These are phyloP conservation scores for Boletus vermiculosoides DNA, from an alignment of 768 basidiomycete species.

Conservation along the genomic window DNA sequence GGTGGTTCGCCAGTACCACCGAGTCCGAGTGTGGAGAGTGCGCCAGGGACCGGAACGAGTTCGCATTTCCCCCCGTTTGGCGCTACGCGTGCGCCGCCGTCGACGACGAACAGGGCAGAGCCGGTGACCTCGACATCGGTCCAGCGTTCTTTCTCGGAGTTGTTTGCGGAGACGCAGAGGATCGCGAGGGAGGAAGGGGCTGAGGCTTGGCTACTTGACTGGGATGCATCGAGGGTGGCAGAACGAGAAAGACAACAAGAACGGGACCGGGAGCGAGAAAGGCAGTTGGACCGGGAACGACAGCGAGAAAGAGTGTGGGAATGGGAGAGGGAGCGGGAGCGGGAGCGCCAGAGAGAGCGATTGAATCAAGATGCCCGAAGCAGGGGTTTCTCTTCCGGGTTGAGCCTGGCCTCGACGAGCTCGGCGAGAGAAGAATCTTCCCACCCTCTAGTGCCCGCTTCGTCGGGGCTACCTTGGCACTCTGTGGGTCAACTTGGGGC, in stretches of 20 bases:
- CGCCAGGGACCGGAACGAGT: slow-evolving; percentile 5
- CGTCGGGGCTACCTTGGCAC: slow-evolving; percentile 3
- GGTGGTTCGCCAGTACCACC: slow-evolving; percentile 12
- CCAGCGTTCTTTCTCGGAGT: slow-evolving; percentile 24
- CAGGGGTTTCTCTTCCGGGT: slow-evolving; percentile 14
- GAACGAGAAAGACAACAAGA: slow-evolving; percentile 14
- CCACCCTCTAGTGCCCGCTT: not conserved
- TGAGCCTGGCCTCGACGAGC: slow-evolving; percentile 14
- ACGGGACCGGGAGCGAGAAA: slow-evolving; percentile 7
- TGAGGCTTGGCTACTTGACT: slow-evolving; percentile 17
- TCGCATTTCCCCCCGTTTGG: slow-evolving; percentile 10
- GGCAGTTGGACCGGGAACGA: slow-evolving; percentile 14
- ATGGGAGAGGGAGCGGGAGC: slow-evolving; percentile 23
- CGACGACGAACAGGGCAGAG: slow-evolving; percentile 11
- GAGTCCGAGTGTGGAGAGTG: slow-evolving; percentile 17
- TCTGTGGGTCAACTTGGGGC: slow-evolving; percentile 8
- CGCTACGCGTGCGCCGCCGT: not conserved
- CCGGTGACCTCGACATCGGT: slow-evolving; percentile 3
- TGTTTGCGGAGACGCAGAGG: slow-evolving; percentile 20
- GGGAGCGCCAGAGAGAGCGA: slow-evolving; percentile 18
- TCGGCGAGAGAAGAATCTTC: slow-evolving; percentile 18
- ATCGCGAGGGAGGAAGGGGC: slow-evolving; percentile 7
- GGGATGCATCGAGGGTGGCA: slow-evolving; percentile 13
- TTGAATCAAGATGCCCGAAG: slow-evolving; percentile 15
- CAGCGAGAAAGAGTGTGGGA: slow-evolving; percentile 18